A percentile compares a stretch with the other conserved stretches of the same genome.
These are phyloP conservation scores for Aspergillus sclerotialis DNA, from an alignment of 2,329 filamentous ascomycete species.

Conservation along the genomic window DNA sequence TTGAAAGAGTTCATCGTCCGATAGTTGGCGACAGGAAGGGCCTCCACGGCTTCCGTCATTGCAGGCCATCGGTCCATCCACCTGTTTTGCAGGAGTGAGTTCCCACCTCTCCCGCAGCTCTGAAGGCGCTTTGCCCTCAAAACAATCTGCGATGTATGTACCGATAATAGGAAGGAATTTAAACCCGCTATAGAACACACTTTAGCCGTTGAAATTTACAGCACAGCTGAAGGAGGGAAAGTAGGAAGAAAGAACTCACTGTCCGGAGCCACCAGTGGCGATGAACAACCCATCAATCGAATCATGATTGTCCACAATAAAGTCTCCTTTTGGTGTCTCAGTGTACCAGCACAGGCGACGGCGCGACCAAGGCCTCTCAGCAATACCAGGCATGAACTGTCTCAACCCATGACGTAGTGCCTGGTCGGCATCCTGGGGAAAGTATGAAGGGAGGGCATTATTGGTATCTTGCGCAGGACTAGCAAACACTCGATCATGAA, in stretches of 20 bases:
- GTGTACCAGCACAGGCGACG: slow-evolving; percentile 68
- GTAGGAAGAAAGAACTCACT: slow-evolving; percentile 10
- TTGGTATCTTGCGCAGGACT: too few species aligned
- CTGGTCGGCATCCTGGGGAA: slow-evolving; percentile 47
- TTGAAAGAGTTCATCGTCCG: too few species aligned
- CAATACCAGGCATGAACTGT: slow-evolving; percentile 54
- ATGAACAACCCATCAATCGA: slow-evolving; percentile 40
- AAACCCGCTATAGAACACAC: slow-evolving; percentile 5
- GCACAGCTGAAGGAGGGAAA: too few species aligned
- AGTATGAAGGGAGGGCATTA: too few species aligned
- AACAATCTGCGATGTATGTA: slow-evolving; percentile 7
- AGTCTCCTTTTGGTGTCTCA: slow-evolving; percentile 62
- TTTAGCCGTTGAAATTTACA: too few species aligned
- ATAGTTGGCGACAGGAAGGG: too few species aligned
- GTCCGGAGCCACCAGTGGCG: slow-evolving; percentile 13
- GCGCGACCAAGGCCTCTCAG: slow-evolving; percentile 50
- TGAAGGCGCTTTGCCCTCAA: slow-evolving; percentile 3
- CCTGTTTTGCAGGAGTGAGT: too few species aligned
- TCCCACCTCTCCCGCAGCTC: slow-evolving; percentile 8
- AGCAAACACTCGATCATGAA: too few species aligned
- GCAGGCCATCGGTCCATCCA: too few species aligned
- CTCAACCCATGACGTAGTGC: slow-evolving; percentile 54
- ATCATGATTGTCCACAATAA: slow-evolving; percentile 61
- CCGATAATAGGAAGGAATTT: slow-evolving; percentile 12
- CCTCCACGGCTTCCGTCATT: too few species aligned